Conservation (phyloP, 306 rosid genomes). For the Hylodesmum podocarpum region DNA sequence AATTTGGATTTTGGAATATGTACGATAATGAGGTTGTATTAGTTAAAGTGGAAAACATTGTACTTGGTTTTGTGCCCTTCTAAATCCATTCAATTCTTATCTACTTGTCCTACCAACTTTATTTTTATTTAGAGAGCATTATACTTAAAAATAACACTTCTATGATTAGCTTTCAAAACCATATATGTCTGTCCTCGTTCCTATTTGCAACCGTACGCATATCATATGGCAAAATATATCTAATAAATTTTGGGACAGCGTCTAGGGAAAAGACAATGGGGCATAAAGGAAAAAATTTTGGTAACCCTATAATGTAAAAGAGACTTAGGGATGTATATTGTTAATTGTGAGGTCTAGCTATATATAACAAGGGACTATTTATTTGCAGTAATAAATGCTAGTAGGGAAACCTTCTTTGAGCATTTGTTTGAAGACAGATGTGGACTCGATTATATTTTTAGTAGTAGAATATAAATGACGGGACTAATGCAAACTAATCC, state of each 20-base stretch:
- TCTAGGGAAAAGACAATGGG: neutral
- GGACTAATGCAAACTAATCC: constrained; percentile 4
- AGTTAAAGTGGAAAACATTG: too few relatives aligned
- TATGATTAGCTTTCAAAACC: neutral
- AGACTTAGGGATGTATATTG: neutral
- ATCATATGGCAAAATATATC: neutral
- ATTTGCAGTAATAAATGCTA: neutral
- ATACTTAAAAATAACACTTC: neutral
- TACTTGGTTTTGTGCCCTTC: neutral
- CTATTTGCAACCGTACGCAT: neutral
- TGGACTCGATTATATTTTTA: neutral
- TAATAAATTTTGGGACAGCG: neutral
- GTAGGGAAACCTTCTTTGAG: neutral
- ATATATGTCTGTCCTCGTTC: neutral
- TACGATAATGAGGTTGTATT: neutral
- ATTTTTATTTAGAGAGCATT: neutral
- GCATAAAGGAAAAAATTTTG: neutral
- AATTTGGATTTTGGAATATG: neutral
- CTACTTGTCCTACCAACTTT: neutral
- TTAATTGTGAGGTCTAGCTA: neutral
- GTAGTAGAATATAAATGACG: neutral
- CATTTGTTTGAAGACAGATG: neutral
- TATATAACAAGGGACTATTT: neutral
- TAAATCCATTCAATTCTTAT: neutral
- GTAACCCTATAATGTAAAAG: neutral